Base-by-base conservation (phyloP, 768 basidiomycete species). In the Kwoniella sp. region DNA sequence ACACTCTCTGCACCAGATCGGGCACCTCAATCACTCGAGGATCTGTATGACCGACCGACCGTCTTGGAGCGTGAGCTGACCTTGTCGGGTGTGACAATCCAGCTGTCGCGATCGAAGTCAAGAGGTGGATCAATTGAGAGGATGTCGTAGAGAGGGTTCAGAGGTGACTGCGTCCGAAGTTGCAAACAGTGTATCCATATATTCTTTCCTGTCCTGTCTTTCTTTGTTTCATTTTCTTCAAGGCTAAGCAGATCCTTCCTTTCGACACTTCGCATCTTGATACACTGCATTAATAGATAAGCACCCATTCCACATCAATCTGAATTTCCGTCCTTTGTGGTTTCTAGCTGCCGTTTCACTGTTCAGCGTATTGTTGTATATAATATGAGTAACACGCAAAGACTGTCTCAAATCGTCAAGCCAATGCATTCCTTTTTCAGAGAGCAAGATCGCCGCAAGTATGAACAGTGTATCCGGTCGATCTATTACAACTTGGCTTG, bases 401-500 rank as follows among this genome's bases (percentile, higher is more conserved):
- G n/a, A n/a, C n/a, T n/a, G n/a, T n/a, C n/a, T n/a, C n/a, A n/a
- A n/a, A n/a, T n/a, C n/a, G n/a, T n/a, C n/a, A n/a, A n/a, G n/a
- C n/a, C n/a, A n/a, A n/a, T n/a, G n/a, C n/a, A n/a, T n/a, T n/a
- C n/a, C n/a, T n/a, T n/a, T n/a, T n/a, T n/a, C n/a, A n/a, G n/a
- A n/a, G n/a, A n/a, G n/a, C n/a, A 34, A 34, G 34, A 34, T 34
- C 13, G 34, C 34, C 34, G 34, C 34, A 37, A 37, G 34, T 37
- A 37, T 37, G 34, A 13, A 13, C 7, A 37, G 34, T 7, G 34
- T 5, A 37, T 5, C 5, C 34, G 34, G 34, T 5, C 13, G 34
- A 37, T 7, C 17, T 8, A 17, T 17, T 61, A 79, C 63, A 76
- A 58, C 55, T 73, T 77, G 22, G 73, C 68, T n/a, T 63, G 66